phyloP scores from a whole-genome alignment of 768 basidiomycete genomes.

The Pisolithus marmoratus region DNA sequence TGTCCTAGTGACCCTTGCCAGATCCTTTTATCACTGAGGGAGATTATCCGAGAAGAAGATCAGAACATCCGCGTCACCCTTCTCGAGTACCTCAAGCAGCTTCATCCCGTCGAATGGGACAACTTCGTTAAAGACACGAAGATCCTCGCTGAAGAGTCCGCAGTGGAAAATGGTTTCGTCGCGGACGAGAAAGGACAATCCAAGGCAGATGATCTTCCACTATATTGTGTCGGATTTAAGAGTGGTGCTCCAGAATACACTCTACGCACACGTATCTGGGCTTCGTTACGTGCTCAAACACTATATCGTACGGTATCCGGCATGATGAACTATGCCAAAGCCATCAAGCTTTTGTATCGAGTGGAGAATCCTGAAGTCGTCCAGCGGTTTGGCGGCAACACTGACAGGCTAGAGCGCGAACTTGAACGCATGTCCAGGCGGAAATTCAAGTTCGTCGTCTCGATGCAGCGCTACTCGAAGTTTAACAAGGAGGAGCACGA shows the following conservation, averaged over 20 bases:
- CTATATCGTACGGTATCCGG: conserved; percentile 98
- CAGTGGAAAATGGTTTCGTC: conserved; percentile 75
- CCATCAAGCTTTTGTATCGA: conserved; percentile 98
- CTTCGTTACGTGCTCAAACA: conserved; percentile 96
- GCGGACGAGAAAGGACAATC: conserved; percentile 79
- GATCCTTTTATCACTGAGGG: conserved; percentile 93
- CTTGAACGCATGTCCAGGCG: conserved; percentile 95
- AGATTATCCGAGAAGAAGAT: conserved; percentile 98
- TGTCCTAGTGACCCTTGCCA: conserved; percentile 19
- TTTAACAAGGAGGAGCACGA: conserved; percentile 99
- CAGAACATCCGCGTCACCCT: conserved; percentile 96
- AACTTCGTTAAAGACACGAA: conserved; percentile 99
- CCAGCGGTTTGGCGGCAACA: conserved; percentile 95
- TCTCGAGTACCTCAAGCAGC: conserved; percentile 95
- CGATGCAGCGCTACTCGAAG: conserved; percentile 99
- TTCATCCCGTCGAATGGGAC: conserved; percentile 98
- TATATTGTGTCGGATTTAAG: conserved; percentile 99
- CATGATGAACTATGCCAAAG: conserved; percentile 99
- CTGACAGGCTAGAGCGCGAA: conserved; percentile 93
- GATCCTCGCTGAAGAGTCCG: conserved; percentile 94
- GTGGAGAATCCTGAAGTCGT: conserved; percentile 99
- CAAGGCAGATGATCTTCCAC: conserved; percentile 89
- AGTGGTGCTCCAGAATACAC: conserved; percentile 98
- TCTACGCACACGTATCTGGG: conserved; percentile 98
- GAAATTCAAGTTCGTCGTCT: conserved; percentile 99